Base-by-base conservation (phyloP, 2,329 filamentous ascomycete genomes). In the Colletotrichum godetiae region DNA sequence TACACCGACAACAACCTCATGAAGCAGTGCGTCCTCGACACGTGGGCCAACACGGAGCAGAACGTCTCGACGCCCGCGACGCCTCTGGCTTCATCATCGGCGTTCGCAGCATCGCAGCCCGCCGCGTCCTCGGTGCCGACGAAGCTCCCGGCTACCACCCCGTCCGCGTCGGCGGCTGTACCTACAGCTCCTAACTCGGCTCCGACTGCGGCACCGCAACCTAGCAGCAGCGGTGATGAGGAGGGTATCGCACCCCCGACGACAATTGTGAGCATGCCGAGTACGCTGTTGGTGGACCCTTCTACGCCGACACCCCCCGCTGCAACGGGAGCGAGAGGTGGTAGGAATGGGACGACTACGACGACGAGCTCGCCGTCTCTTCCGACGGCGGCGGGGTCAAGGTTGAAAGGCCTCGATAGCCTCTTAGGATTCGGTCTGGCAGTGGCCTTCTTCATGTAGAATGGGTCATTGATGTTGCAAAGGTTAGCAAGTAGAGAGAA, bases 1-100 rank as follows among this genome's bases (percentile, higher is more conserved):
- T 83, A 79, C 66, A 75, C 67, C 55, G 83, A 87, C 75, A 85
- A 82, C 74, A 73, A 82, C n/a, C 76, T 87, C 35, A 82, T 86
- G 82, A 80, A 81, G 57, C 75, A 85, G 74, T 87, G 85, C 74
- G 78, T 86, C 7, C 75, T 86, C n/a, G 80, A 75, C 46, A 71
- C 72, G 2, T 74, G 72, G 72, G 27, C 63, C 0, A 68, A 65
- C 7, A 68, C 66, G 12, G 72, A 71, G 35, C 62, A 72, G n/a
- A 72, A 67, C 59, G 72, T 46, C 10, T 53, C 68, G 5, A 35
- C 62, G 13, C 72, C 72, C 0, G 42, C 37, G 5, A 22, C 35
- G 1, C 62, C 62, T 0, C 37, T 62, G n/a, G 35, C 52, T 11
- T 27, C 52, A 29, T 7, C 52, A 12, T 22, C 55, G 27, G 35